These are phyloP conservation scores for Annulohypoxylon moriforme DNA, from an alignment of 495 filamentous ascomycete genomes.

Conservation along the genomic window DNA sequence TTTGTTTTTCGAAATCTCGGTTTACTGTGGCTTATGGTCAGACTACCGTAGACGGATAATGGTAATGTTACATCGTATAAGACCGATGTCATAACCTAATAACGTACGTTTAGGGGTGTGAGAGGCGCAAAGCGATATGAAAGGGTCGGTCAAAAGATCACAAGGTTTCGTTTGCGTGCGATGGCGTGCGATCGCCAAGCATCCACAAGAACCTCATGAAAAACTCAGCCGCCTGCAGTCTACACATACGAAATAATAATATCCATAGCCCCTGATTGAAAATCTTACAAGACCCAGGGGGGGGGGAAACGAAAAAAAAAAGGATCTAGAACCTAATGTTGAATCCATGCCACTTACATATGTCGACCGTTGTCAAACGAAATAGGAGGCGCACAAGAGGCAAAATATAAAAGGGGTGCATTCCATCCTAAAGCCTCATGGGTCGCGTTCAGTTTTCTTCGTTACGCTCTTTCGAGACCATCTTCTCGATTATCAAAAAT, in stretches of 20 bases:
- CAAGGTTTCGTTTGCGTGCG: conserved; percentile 46
- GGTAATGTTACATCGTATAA: conserved; percentile 30
- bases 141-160: conserved; percentile 20
- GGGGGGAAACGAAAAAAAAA: too few species aligned
- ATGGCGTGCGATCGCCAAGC: conserved; percentile 46
- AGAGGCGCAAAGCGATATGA: neutral
- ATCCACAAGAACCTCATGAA: conserved; percentile 34
- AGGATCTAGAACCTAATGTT: conserved; percentile 17
- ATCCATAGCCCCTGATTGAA: conserved; percentile 27
- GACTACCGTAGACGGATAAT: too few species aligned
- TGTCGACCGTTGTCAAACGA: conserved; percentile 9
- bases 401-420: neutral
- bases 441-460: neutral
- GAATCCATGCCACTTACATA: conserved; percentile 22
- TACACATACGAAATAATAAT: conserved; percentile 32
- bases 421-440: neutral
- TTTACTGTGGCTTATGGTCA: conserved; percentile 18
- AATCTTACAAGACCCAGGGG: conserved; percentile 21
- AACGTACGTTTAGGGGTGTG: neutral
- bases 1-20: conserved; percentile 28
- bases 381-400: conserved; percentile 9
- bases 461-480: neutral
- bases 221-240: conserved; percentile 13
- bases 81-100: conserved; percentile 10
- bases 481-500: neutral